These are phyloP conservation scores for Ophiognomonia clavigignenti-juglandacearum DNA, from an alignment of 2,329 filamentous ascomycete genomes.

Conservation along the genomic window DNA sequence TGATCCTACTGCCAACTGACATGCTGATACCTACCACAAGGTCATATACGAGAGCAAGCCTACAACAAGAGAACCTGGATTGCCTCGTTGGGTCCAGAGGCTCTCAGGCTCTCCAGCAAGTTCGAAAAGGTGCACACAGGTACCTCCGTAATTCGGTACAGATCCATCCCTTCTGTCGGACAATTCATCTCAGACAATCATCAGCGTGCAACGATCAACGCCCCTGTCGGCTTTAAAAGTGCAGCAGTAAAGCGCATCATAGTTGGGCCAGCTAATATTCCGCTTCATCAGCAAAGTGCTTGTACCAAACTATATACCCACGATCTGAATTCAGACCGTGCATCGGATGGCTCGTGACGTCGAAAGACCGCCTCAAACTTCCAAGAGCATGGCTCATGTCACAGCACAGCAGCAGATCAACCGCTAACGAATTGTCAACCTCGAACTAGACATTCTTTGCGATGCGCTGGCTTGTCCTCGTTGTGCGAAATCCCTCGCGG, in stretches of 20 bases:
- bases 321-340: conserved; percentile 7
- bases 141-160: too few relatives aligned
- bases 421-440: background rate
- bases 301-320: background rate
- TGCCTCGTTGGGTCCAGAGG: too few relatives aligned
- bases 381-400: background rate
- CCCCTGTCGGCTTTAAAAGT: background rate
- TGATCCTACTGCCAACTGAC: too few relatives aligned
- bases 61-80: too few relatives aligned
- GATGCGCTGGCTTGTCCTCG: background rate
- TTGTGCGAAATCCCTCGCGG: background rate
- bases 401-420: background rate
- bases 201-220: too few relatives aligned
- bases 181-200: background rate
- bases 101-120: background rate
- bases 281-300: background rate
- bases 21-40: too few relatives aligned
- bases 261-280: conserved; percentile 3
- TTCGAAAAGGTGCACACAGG: too few relatives aligned
- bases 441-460: background rate
- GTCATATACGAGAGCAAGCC: too few relatives aligned
- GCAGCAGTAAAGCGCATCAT: background rate
- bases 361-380: background rate
- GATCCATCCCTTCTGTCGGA: background rate
- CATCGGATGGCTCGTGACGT: conserved; percentile 6